These are phyloP conservation scores for Maudiozyma bulderi DNA, from an alignment of 805 yeast species.

Conservation along the genomic window DNA sequence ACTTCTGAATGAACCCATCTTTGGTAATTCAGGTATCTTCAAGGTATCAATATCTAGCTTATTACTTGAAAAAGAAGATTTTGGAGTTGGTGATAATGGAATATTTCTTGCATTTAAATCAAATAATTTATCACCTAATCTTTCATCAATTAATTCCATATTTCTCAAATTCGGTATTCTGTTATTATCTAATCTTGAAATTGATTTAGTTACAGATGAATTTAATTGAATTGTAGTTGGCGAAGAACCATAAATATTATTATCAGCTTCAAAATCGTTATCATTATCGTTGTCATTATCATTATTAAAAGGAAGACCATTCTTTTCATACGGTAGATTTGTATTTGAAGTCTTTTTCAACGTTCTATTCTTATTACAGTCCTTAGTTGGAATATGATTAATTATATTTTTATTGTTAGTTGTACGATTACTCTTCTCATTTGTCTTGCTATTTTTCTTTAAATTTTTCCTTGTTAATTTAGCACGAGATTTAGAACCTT, in stretches of 20 bases:
- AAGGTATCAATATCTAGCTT: conserved; percentile 6
- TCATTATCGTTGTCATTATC: conserved; percentile 2
- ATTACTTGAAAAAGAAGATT: conserved; percentile 6
- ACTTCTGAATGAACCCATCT: conserved; percentile 30
- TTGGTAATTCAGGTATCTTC: conserved; percentile 27
- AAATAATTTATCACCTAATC: conserved; percentile 2
- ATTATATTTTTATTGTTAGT: neutral
- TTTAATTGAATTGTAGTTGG: conserved; percentile 30
- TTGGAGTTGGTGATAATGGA: conserved; percentile 28
- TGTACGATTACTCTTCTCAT: conserved; percentile 1
- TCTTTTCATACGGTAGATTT: neutral
- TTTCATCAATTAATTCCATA: conserved; percentile 6
- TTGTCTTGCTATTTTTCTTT: conserved; percentile 1
- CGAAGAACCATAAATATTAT: conserved; percentile 25
- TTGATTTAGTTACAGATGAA: conserved; percentile 26
- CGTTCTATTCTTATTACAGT: neutral
- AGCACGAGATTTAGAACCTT: neutral
- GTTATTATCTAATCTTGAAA: conserved; percentile 11
- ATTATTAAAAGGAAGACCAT: neutral
- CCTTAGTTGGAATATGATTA: conserved; percentile 3
- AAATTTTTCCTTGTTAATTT: neutral
- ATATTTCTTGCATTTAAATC: conserved; percentile 7
- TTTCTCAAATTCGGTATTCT: conserved; percentile 14
- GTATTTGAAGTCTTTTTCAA: conserved; percentile 1
- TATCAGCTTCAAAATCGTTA: conserved; percentile 8